These are phyloP conservation scores for Hymenoscyphus albidus DNA, from an alignment of 2,329 filamentous ascomycete genomes.

Conservation along the genomic window DNA sequence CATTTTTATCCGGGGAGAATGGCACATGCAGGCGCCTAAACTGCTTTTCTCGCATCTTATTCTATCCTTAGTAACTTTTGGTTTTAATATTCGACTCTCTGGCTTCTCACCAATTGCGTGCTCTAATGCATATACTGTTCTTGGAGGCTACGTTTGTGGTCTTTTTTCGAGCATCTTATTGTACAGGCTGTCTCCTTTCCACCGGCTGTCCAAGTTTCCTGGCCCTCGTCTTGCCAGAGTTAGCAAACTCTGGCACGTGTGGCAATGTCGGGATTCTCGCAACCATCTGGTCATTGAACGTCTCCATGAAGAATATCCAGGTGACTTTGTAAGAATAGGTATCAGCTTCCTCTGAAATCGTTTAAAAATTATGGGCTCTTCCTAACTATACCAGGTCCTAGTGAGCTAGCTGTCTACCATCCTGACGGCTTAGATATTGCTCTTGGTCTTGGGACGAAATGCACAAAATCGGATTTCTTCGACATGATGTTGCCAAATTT, in stretches of 20 bases:
- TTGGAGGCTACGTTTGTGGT: not conserved
- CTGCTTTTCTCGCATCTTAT: not conserved
- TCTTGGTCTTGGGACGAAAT: slow-evolving; percentile 7
- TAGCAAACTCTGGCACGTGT: slow-evolving; percentile 11
- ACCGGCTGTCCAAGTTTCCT: slow-evolving; percentile 12
- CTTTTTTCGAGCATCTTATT: slow-evolving; percentile 11
- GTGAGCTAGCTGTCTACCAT: slow-evolving; percentile 21
- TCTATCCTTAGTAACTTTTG: not conserved
- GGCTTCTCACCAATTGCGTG: not conserved
- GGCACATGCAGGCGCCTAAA: slow-evolving; percentile 3
- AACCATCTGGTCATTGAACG: slow-evolving; percentile 6
- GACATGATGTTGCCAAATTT: slow-evolving; percentile 8
- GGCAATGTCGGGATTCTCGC: not conserved
- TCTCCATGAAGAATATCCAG: slow-evolving; percentile 10
- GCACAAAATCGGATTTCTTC: slow-evolving; percentile 12
- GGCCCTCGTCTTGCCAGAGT: slow-evolving; percentile 7
- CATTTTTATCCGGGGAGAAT: slow-evolving; percentile 8
- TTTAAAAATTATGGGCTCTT: not conserved
- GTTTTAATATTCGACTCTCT: not conserved
- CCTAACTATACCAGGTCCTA: slow-evolving; percentile 7
- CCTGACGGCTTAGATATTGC: slow-evolving; percentile 39
- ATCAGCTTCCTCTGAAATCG: not conserved
- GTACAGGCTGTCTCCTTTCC: slow-evolving; percentile 9
- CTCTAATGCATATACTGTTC: not conserved
- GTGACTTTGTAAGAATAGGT: slow-evolving; percentile 10